Percentiles rank a stretch among this genome's conserved stretches.
These are phyloP conservation scores for Penicillium canescens DNA, from an alignment of 495 filamentous ascomycete species.

Conservation along the genomic window DNA sequence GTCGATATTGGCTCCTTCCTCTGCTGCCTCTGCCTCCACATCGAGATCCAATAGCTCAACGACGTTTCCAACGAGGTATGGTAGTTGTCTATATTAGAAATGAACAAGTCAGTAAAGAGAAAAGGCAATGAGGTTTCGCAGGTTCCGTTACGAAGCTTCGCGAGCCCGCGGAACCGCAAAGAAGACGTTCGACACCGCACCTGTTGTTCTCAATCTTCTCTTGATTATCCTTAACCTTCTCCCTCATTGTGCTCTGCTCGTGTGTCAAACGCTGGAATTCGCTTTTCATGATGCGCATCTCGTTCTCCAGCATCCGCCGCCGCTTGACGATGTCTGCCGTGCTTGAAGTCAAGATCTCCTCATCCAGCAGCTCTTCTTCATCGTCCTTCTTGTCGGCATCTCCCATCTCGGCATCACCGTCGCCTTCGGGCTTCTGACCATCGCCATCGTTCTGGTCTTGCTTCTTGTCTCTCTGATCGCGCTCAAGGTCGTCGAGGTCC, in stretches of 20 bases:
- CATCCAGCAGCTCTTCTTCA: slow-evolving; percentile 80
- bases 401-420: slow-evolving; percentile 86
- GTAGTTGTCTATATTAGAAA: slow-evolving; percentile 71
- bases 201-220: slow-evolving; percentile 99
- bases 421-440: slow-evolving; percentile 57
- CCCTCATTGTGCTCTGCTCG: slow-evolving; percentile 90
- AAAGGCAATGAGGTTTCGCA: not conserved
- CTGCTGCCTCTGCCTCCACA: slow-evolving; percentile 90
- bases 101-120: slow-evolving; percentile 5
- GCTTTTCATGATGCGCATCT: slow-evolving; percentile 97
- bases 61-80: slow-evolving; percentile 97
- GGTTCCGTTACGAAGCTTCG: slow-evolving; percentile 14
- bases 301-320: slow-evolving; percentile 89
- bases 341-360: slow-evolving; percentile 85
- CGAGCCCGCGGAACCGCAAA: slow-evolving; percentile 10
- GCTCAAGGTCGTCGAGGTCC: slow-evolving; percentile 78
- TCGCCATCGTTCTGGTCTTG: slow-evolving; percentile 57
- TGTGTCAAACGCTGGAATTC: slow-evolving; percentile 92
- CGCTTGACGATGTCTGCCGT: slow-evolving; percentile 90
- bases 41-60: slow-evolving; percentile 96
- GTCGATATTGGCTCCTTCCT: slow-evolving; percentile 98
- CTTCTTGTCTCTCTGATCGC: slow-evolving; percentile 76
- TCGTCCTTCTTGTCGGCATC: slow-evolving; percentile 70
- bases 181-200: slow-evolving; percentile 43
- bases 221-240: slow-evolving; percentile 98